Evolutionary conservation across 371 early-diverging fungal species (phyloP), one percentile per base, ranked within the genome.

Genomic region (Batkoa obscura): DNA sequence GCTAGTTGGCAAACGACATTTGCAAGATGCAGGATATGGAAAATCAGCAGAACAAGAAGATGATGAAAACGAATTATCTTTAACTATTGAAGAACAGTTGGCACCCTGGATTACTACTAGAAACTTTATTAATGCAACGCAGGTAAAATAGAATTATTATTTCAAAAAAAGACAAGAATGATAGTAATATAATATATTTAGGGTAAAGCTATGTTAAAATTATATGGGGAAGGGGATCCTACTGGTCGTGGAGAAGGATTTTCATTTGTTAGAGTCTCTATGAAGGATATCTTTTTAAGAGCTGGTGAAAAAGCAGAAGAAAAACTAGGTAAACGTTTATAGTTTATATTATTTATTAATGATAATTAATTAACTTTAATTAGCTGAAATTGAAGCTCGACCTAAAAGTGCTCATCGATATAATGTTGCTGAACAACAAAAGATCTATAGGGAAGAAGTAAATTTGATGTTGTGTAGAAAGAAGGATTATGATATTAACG

Each of bases 161-260:
- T 58, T n/a, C n/a, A n/a, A n/a, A n/a, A n/a, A n/a, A n/a, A n/a
- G n/a, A n/a, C n/a, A n/a, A n/a, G n/a, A n/a, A n/a, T n/a, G n/a
- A n/a, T 41, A 39, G 23, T 1, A n/a, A 30, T 50, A 37, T 49
- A 30, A 48, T 68, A 31, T 45, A 43, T 0, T 23, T 45, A 62
- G 68, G 88, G 87, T 35, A 96, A 96, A 60, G 89, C 88, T 17
- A 90, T 90, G 92, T 67, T 94, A 45, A 83, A 90, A 65, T 74
- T 96, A 8, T 85, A 83, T 65, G 95, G 94, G 34, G 84, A 85
- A 15, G 96, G 94, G 59, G 94, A 95, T 65, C 97, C 98, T 1
- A 94, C 98, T 0, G 98, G 98, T 3, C 74, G 87, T 32, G 98
- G 96, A 34, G 98, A 97, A 69, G 99, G 95, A 12, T 97, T 98